Conservation (phyloP, 768 basidiomycete species). For the Russula dissimulans region DNA sequence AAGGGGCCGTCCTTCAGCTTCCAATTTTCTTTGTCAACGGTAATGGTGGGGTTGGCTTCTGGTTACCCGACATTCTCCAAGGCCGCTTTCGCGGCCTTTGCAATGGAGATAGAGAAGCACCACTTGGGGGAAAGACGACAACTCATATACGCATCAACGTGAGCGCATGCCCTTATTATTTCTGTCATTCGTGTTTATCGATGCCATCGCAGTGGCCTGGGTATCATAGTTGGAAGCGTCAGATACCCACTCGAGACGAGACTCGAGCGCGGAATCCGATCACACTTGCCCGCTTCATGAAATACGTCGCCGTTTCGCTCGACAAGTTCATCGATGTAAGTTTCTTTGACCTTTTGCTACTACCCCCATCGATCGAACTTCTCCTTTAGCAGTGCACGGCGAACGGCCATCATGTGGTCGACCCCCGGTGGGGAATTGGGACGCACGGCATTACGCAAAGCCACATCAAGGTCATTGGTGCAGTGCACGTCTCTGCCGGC, state of each 20-base stretch:
- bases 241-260: constrained; percentile 2
- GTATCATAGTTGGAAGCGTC: neutral
- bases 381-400: neutral
- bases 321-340: constrained; percentile 4
- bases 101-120: neutral
- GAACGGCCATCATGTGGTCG: neutral
- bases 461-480: constrained; percentile 7
- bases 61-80: neutral
- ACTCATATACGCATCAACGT: constrained; percentile 6
- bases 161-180: neutral
- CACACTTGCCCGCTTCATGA: constrained; percentile 6
- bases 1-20: neutral
- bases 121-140: neutral
- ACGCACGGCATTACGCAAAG: neutral
- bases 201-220: constrained; percentile 6
- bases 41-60: neutral
- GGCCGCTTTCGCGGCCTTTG: neutral
- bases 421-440: neutral
- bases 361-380: neutral
- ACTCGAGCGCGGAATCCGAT: neutral
- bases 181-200: neutral
- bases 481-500: constrained; percentile 4
- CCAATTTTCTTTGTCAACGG: neutral
- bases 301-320: neutral
- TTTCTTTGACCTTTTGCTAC: neutral